phyloP scores from a whole-genome alignment of 2,329 filamentous ascomycete species.

The Exophiala viscosa region DNA sequence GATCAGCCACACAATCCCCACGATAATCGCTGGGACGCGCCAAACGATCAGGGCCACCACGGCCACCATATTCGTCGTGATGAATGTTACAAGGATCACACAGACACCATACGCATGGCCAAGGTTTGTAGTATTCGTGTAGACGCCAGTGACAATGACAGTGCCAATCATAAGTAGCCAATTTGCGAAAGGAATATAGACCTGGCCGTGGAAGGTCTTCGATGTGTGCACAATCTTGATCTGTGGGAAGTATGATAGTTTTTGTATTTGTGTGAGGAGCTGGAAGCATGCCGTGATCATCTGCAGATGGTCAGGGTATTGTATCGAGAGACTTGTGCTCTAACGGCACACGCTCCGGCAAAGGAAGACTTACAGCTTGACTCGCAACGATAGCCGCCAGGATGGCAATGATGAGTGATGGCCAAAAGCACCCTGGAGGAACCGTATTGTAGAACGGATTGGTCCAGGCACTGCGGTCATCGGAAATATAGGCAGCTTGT shows the following conservation, averaged over 20 bases:
- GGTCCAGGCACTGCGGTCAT: constrained; percentile 56
- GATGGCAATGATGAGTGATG: constrained; percentile 64
- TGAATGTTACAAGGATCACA: constrained; percentile 67
- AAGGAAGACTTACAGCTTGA: constrained; percentile 75
- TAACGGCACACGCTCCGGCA: constrained; percentile 55
- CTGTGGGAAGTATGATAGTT: constrained; percentile 69
- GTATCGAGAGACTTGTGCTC: no score
- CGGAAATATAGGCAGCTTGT: constrained; percentile 69
- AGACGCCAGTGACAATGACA: constrained; percentile 67
- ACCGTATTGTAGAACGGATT: constrained; percentile 73
- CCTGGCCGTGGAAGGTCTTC: constrained; percentile 65
- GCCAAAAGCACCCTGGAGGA: constrained; percentile 65
- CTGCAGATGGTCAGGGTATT: not conserved
- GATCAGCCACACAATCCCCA: constrained; percentile 59
- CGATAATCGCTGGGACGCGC: constrained; percentile 55
- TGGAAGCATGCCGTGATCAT: constrained; percentile 24
- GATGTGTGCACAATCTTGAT: constrained; percentile 71
- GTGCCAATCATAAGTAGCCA: constrained; percentile 74
- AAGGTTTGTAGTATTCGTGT: constrained; percentile 65
- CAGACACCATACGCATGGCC: constrained; percentile 76
- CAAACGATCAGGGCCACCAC: constrained; percentile 70
- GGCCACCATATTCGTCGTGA: constrained; percentile 63
- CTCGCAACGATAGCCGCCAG: constrained; percentile 71
- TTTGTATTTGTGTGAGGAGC: constrained; percentile 68
- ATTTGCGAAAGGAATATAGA: constrained; percentile 72